These are phyloP conservation scores for Quaeritorhiza haematococci DNA, from an alignment of 371 early-diverging fungal species.

Conservation along the genomic window DNA sequence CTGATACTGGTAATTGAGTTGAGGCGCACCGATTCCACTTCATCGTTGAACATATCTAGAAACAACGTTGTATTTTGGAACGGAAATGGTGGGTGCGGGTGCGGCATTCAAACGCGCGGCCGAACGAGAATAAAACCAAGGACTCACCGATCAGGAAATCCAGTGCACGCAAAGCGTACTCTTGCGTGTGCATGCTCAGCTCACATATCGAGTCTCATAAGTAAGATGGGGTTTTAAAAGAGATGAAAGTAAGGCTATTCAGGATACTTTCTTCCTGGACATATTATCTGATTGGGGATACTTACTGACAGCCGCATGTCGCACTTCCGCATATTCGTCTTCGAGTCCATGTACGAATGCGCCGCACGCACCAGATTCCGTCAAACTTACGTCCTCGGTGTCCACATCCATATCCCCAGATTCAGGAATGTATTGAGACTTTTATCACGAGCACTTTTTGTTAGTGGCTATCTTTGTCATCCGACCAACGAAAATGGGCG, in stretches of 20 bases:
- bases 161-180: constrained; percentile 59
- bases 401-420: constrained; percentile 1
- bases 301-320: constrained; percentile 75
- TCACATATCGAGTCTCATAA: constrained; percentile 65
- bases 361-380: constrained; percentile 48
- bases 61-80: too few species aligned
- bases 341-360: constrained; percentile 90
- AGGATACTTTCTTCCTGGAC: not conserved
- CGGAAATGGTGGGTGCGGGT: not conserved
- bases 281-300: not conserved
- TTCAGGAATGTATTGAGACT: not conserved
- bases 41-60: constrained; percentile 95
- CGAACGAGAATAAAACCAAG: not conserved
- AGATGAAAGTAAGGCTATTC: not conserved
- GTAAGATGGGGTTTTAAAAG: not conserved
- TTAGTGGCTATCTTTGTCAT: too few species aligned
- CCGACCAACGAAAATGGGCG: too few species aligned
- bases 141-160: constrained; percentile 69
- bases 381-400: constrained; percentile 3
- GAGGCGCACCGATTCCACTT: constrained; percentile 74
- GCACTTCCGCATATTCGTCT: constrained; percentile 83
- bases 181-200: constrained; percentile 58
- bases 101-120: not conserved
- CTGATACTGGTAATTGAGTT: constrained; percentile 70
- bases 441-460: not conserved